Conservation (phyloP, 2,329 filamentous ascomycete species). For the Cladophialophora yegresii region DNA sequence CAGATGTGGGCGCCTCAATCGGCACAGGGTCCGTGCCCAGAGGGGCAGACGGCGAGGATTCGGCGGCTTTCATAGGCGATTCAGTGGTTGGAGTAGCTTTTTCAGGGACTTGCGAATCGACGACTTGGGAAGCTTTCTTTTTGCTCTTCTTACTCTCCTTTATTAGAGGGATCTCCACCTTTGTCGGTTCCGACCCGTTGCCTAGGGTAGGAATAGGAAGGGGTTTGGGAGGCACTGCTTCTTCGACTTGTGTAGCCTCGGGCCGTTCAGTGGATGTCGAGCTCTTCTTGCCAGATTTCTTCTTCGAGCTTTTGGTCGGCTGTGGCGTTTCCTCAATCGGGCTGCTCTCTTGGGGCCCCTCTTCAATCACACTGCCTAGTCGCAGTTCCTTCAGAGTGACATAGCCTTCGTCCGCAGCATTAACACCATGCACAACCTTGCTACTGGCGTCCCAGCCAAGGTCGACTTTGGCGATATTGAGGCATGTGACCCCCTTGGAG, state of each 20-base stretch:
- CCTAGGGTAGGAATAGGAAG: constrained; percentile 2
- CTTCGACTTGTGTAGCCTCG: constrained; percentile 37
- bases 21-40: constrained; percentile 6
- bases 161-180: constrained; percentile 14
- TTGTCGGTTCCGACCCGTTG: constrained; percentile 19
- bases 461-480: constrained; percentile 83
- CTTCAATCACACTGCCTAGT: constrained; percentile 41
- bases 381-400: constrained; percentile 74
- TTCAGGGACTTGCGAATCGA: constrained; percentile 10
- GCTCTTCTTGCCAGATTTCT: constrained; percentile 47
- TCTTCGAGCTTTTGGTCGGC: constrained; percentile 44
- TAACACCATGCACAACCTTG: constrained; percentile 74
- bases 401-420: constrained; percentile 72
- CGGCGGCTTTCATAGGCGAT: constrained; percentile 17
- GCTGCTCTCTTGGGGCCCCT: constrained; percentile 47
- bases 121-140: constrained; percentile 29
- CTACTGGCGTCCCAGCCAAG: constrained; percentile 89
- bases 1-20: constrained; percentile 6
- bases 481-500: constrained; percentile 90
- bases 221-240: constrained; percentile 37
- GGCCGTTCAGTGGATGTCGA: constrained; percentile 32
- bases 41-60: not conserved
- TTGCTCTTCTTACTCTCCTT: constrained; percentile 37
- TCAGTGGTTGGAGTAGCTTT: constrained; percentile 18
- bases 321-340: constrained; percentile 43